A percentile compares a stretch with the other conserved stretches of the same genome.
phyloP scores from a whole-genome alignment of 352 stramenopile genomes.

The Globisporangium takayamanum region DNA sequence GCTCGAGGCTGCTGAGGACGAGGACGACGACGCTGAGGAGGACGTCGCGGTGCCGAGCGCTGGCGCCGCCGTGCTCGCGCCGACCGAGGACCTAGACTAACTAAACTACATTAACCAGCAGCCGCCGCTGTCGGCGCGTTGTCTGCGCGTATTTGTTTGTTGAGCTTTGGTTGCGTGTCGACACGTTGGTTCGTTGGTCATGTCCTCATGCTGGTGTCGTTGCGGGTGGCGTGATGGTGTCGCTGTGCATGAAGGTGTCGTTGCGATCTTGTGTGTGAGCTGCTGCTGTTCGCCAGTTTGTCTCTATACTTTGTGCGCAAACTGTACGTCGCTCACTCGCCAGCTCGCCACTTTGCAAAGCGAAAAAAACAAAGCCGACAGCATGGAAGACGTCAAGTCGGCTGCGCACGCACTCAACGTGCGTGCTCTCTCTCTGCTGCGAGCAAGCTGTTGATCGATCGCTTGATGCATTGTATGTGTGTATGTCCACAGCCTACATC shows the following conservation, averaged over 20 bases:
- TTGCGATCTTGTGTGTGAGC: no score
- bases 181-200: neutral
- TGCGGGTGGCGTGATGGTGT: no score
- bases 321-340: neutral
- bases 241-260: no score
- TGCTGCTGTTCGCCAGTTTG: neutral
- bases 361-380: neutral
- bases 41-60: conserved; percentile 17
- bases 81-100: conserved; percentile 83
- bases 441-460: no score
- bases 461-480: neutral
- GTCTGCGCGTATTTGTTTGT: neutral
- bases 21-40: conserved; percentile 28
- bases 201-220: no score
- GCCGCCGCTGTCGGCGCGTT: neutral
- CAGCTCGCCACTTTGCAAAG: neutral
- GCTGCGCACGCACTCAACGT: conserved; percentile 38
- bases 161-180: neutral
- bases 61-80: conserved; percentile 23
- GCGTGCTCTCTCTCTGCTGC: conserved; percentile 3
- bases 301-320: neutral
- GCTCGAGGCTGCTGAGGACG: conserved; percentile 64
- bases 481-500: neutral
- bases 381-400: conserved; percentile 40
- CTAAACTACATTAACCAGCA: conserved; percentile 14